phyloP scores from a whole-genome alignment of 148 eudicot genomes.

The Rheum nobile region DNA sequence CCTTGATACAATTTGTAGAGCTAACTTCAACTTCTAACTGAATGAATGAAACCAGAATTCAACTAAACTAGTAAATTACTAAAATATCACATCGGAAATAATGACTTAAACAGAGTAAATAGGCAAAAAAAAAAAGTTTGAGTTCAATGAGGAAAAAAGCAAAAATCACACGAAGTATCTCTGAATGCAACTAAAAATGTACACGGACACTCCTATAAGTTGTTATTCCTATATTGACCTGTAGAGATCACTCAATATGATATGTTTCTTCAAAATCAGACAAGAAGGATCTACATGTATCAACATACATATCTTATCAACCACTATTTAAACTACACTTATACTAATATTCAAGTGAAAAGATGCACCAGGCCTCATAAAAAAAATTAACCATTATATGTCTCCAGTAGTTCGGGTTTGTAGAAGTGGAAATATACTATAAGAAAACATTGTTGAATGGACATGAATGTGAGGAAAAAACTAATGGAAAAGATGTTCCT shows the following conservation, averaged over 20 bases:
- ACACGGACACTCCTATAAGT: constrained; percentile 83
- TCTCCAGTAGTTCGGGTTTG: background rate
- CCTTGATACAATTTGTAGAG: background rate
- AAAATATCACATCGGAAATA: no score
- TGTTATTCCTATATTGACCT: constrained; percentile 83
- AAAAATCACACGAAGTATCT: no score
- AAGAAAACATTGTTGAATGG: background rate
- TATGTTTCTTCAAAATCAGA: constrained; percentile 67
- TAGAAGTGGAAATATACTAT: background rate
- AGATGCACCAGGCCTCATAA: background rate
- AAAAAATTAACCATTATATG: background rate
- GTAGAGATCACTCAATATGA: constrained; percentile 57
- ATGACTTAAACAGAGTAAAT: no score
- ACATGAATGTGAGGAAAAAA: background rate
- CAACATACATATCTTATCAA: background rate
- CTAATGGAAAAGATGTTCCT: background rate
- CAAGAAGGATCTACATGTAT: background rate
- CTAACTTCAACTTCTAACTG: no score
- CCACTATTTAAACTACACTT: background rate
- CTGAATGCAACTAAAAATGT: no score
- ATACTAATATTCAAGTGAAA: background rate
- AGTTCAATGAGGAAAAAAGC: no score
- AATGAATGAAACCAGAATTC: no score
- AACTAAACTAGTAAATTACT: no score
- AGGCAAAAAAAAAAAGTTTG: no score